phyloP scores from a whole-genome alignment of 2,329 filamentous ascomycete species.

The Cladophialophora immunda region DNA sequence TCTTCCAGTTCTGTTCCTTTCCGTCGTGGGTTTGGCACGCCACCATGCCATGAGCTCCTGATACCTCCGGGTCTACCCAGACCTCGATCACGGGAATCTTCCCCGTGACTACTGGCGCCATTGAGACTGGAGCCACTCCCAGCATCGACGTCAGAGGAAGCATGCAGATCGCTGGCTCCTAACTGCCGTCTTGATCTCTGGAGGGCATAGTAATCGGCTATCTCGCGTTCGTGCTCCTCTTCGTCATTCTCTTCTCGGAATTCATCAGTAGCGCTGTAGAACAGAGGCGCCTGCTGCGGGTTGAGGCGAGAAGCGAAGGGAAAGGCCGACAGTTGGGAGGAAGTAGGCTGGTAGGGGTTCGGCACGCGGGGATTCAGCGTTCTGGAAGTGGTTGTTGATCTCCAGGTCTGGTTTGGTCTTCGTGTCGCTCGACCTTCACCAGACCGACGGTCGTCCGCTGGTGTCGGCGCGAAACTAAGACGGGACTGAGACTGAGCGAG shows the following conservation, averaged over 20 bases:
- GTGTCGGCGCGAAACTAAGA: slow-evolving; percentile 75
- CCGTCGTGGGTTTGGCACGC: slow-evolving; percentile 52
- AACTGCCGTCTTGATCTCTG: slow-evolving; percentile 90
- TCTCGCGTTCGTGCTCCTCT: slow-evolving; percentile 86
- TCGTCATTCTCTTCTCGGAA: slow-evolving; percentile 94
- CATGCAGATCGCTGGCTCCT: slow-evolving; percentile 80
- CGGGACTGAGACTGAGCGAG: slow-evolving; percentile 95
- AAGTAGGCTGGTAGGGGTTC: slow-evolving; percentile 80
- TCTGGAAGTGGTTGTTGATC: slow-evolving; percentile 55
- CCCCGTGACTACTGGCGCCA: slow-evolving; percentile 59
- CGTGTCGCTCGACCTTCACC: slow-evolving; percentile 58
- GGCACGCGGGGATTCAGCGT: slow-evolving; percentile 40
- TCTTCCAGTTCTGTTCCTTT: slow-evolving; percentile 49
- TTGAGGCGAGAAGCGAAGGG: slow-evolving; percentile 81
- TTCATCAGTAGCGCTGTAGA: slow-evolving; percentile 89
- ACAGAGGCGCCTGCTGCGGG: slow-evolving; percentile 83
- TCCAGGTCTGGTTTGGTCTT: slow-evolving; percentile 55
- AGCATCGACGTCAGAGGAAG: slow-evolving; percentile 84
- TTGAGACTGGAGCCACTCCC: slow-evolving; percentile 67
- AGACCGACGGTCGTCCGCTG: slow-evolving; percentile 60
- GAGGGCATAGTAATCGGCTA: slow-evolving; percentile 91
- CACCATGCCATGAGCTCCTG: slow-evolving; percentile 65
- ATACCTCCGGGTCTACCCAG: slow-evolving; percentile 60
- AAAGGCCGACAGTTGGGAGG: slow-evolving; percentile 77
- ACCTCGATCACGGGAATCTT: slow-evolving; percentile 48